These are phyloP conservation scores for Brettanomyces naardenensis DNA, from an alignment of 805 yeast genomes.

Conservation along the genomic window DNA sequence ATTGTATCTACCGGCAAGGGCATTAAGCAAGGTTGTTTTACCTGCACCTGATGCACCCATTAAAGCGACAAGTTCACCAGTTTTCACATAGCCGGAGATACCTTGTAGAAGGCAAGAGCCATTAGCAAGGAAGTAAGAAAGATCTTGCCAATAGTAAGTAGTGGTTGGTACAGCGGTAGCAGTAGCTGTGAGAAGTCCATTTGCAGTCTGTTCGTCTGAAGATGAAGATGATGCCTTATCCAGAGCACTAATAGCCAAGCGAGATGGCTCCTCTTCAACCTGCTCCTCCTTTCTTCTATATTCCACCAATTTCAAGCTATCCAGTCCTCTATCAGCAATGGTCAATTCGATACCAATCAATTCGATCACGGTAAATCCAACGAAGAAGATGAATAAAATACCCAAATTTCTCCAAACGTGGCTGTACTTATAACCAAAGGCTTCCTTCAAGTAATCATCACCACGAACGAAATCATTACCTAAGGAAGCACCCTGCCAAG, in stretches of 20 bases:
- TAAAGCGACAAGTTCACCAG: slow-evolving; percentile 35
- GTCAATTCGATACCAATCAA: slow-evolving; percentile 16
- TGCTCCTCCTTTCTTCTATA: not conserved
- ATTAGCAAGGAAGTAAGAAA: slow-evolving; percentile 18
- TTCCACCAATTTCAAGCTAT: slow-evolving; percentile 3
- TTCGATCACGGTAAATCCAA: slow-evolving; percentile 15
- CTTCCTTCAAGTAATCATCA: slow-evolving; percentile 37
- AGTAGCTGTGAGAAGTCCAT: not conserved
- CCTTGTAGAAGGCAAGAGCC: slow-evolving; percentile 18
- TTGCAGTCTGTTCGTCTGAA: not conserved
- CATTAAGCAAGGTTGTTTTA: slow-evolving; percentile 41
- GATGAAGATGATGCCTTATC: slow-evolving; percentile 4
- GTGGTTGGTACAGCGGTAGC: not conserved
- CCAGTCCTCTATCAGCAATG: slow-evolving; percentile 9
- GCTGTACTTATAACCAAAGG: slow-evolving; percentile 39
- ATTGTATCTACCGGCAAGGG: slow-evolving; percentile 36
- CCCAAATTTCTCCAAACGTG: slow-evolving; percentile 32
- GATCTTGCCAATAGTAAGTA: slow-evolving; percentile 14
- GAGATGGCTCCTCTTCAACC: not conserved
- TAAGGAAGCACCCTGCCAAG: slow-evolving; percentile 18
- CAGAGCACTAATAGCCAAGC: slow-evolving; percentile 2
- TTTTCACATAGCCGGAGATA: slow-evolving; percentile 24
- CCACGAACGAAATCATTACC: slow-evolving; percentile 53
- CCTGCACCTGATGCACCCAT: slow-evolving; percentile 46
- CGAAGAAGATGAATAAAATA: slow-evolving; percentile 20